phyloP scores from a whole-genome alignment of 305 asterid species.

The Ruellia speciosa region DNA sequence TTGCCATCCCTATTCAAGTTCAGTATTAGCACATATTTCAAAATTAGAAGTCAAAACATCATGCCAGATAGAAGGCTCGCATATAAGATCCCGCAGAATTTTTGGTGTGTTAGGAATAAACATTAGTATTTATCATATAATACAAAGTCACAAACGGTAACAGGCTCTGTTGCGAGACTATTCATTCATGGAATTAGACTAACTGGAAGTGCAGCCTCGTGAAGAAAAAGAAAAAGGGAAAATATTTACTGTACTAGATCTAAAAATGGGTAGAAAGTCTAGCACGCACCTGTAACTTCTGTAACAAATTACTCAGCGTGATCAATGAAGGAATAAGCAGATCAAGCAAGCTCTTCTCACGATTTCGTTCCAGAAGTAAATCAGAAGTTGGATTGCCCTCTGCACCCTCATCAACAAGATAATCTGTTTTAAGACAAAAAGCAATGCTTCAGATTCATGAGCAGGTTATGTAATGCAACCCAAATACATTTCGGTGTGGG shows the following conservation, averaged over 20 bases:
- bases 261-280: neutral
- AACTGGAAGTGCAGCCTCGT: too few species aligned
- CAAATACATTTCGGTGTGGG: neutral
- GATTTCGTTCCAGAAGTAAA: constrained; percentile 83
- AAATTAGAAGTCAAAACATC: neutral
- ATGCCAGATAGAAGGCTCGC: neutral
- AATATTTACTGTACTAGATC: neutral
- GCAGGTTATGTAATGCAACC: constrained; percentile 10
- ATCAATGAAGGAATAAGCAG: constrained; percentile 78
- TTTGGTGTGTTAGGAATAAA: too few species aligned
- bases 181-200: too few species aligned
- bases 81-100: too few species aligned
- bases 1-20: too few species aligned
- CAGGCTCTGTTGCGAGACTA: too few species aligned
- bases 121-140: too few species aligned
- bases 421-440: constrained; percentile 53
- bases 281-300: constrained; percentile 55
- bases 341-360: constrained; percentile 80
- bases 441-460: constrained; percentile 20
- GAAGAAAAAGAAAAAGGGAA: neutral
- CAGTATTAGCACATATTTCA: neutral
- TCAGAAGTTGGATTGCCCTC: constrained; percentile 91
- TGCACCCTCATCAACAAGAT: constrained; percentile 89
- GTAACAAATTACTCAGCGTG: constrained; percentile 73
- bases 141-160: too few species aligned